These are phyloP conservation scores for Artemisia argyi DNA, from an alignment of 129 eudicot species.

Conservation along the genomic window DNA sequence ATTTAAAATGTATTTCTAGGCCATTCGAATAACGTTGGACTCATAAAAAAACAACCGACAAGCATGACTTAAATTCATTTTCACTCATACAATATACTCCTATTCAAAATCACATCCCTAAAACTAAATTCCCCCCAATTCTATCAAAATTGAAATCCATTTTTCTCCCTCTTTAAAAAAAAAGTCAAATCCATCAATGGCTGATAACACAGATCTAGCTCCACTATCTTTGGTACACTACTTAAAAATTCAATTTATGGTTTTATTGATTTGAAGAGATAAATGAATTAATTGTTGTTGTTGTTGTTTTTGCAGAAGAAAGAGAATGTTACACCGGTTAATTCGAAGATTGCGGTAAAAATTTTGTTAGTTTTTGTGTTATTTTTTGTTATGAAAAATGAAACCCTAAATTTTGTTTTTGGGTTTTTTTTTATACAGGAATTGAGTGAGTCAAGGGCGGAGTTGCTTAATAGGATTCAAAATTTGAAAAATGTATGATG, in stretches of 20 bases:
- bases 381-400: too few relatives aligned
- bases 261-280: background rate
- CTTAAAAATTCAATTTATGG: background rate
- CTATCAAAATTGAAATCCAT: constrained; percentile 17
- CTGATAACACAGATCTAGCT: constrained; percentile 26
- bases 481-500: constrained; percentile 62
- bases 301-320: constrained; percentile 53
- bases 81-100: background rate
- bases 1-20: too few relatives aligned
- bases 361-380: background rate
- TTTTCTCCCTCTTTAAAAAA: background rate
- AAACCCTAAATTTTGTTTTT: constrained; percentile 9
- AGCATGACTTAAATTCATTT: background rate
- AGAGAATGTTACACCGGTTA: constrained; percentile 61
- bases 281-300: background rate
- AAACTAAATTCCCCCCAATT: constrained; percentile 27
- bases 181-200: constrained; percentile 18
- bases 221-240: constrained; percentile 15
- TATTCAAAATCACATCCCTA: background rate
- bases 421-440: constrained; percentile 41
- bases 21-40: background rate
- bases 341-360: constrained; percentile 63
- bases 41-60: constrained; percentile 10
- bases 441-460: constrained; percentile 75
- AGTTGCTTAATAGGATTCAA: constrained; percentile 71